Evolutionary conservation across 139 green algal species (phyloP).

Genomic region (Mychonastes homosphaera): DNA sequence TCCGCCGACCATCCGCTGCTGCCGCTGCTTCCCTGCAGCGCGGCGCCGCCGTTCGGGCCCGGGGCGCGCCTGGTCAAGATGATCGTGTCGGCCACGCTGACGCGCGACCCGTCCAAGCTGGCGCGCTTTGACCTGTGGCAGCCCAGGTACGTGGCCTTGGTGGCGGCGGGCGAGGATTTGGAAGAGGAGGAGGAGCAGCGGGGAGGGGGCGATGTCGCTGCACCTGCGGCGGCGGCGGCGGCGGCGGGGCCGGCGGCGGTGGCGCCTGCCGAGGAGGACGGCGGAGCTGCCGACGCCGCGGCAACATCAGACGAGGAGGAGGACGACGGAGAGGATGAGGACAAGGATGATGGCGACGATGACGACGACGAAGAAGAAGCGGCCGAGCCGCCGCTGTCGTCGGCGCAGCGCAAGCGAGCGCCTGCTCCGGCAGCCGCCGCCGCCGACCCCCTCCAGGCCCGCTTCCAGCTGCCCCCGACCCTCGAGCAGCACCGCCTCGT

Average conservation of each 20-base stretch:
- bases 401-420: not conserved
- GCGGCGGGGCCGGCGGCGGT: not conserved
- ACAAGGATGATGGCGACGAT: too few species aligned
- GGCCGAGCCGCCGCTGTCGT: too few species aligned
- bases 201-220: too few species aligned
- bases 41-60: not conserved
- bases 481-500: conserved; percentile 72
- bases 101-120: conserved; percentile 79
- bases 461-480: conserved; percentile 55
- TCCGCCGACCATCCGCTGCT: not conserved
- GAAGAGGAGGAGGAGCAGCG: too few species aligned
- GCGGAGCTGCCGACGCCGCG: too few species aligned
- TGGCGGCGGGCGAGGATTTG: conserved; percentile 16
- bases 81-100: conserved; percentile 82
- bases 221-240: not conserved
- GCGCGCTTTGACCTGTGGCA: conserved; percentile 54
- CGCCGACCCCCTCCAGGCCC: not conserved
- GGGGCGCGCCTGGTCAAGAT: conserved; percentile 63
- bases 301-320: too few species aligned
- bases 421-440: not conserved
- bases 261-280: too few species aligned
- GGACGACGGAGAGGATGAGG: too few species aligned
- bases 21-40: conserved; percentile 1
- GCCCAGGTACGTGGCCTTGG: conserved; percentile 61
- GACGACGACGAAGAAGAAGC: too few species aligned